A percentile compares a stretch with the other conserved stretches of the same genome.
Evolutionary conservation across 495 filamentous ascomycete species (phyloP).

Genomic region (Tuber umbilicatum): DNA sequence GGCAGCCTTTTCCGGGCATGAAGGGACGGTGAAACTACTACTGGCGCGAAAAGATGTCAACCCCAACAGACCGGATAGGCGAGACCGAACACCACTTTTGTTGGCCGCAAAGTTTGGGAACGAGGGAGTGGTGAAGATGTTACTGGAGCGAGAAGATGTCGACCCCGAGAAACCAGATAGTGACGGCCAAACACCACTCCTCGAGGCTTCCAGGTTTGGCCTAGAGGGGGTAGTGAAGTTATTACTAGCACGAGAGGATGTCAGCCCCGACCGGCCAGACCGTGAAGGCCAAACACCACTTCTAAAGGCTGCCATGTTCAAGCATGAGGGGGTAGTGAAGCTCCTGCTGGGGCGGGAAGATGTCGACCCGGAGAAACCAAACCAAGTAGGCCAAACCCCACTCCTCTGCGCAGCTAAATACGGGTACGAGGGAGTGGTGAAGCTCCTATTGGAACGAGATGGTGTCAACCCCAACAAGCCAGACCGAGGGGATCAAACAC

Average conservation of each 20-base stretch:
- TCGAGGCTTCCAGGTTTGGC: constrained; percentile 16
- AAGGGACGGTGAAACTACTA: no score
- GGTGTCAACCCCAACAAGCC: constrained; percentile 20
- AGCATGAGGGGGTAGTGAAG: constrained; percentile 31
- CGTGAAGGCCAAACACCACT: constrained; percentile 22
- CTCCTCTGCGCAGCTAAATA: constrained; percentile 20
- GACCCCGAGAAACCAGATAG: constrained; percentile 41
- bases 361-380: constrained; percentile 13
- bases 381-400: constrained; percentile 22
- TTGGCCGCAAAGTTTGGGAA: no score
- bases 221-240: constrained; percentile 20
- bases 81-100: no score
- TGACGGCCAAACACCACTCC: constrained; percentile 36
- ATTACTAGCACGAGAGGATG: neutral
- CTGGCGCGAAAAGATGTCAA: no score
- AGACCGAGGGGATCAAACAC: constrained; percentile 17
- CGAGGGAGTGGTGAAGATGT: neutral
- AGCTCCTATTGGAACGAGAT: constrained; percentile 25
- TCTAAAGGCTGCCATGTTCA: constrained; percentile 17
- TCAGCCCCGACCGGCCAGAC: constrained; percentile 17
- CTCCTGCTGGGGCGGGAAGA: constrained; percentile 12
- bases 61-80: constrained; percentile 39
- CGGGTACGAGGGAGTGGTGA: constrained; percentile 27
- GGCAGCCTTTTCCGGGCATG: no score
- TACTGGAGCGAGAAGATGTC: constrained; percentile 30